Base-by-base conservation (phyloP, 257 asterid genomes). In the Solanum gracilifrons region DNA sequence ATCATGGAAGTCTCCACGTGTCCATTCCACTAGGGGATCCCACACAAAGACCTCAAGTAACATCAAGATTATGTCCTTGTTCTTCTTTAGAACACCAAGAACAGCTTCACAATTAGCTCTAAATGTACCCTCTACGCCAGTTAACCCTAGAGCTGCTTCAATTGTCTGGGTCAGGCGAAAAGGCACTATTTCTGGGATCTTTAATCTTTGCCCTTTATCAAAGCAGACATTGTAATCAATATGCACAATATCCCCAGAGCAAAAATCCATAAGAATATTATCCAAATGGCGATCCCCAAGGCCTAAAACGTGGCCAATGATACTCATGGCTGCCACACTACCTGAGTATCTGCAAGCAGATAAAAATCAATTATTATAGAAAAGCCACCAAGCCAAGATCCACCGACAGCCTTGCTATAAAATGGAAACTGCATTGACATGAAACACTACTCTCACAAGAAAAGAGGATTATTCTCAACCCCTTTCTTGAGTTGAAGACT, bases 1-100 rank as follows among this genome's bases (percentile, higher is more conserved):
- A 68, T 97, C 99, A 91, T 95, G 99, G 91, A 96, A 94, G 92
- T 97, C 98, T 88, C 97, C 98, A 82, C 96, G 98, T 89, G 99
- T 97, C 99, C 99, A 97, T 89, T 97, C 99, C 87, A 96, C 99
- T 82, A 97, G 99, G 37, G 99, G 99, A 88, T 97, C 99, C 99
- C 99, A 97, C 84, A 96, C 97, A 93, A 97, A 97, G 87, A 90
- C 98, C 89, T 95, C 99, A 72, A 97, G 86, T 85, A 97, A 88
- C 99, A 97, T 95, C 93, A 97, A 91, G 83, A 97, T 92, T 89
- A 94, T 92, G 90, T 97, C 99, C 96, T 97, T 97, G 88, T 97
- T 95, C 93, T 94, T 94, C 93, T 95, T 96, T 90, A 97, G 84
- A 91, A 93, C 94, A 88, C 97, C 94, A 91, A 96, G 93, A 92